Evolutionary conservation across 768 basidiomycete genomes (phyloP), one percentile per base, ranked within the genome.

Genomic region (Suillus americanus): DNA sequence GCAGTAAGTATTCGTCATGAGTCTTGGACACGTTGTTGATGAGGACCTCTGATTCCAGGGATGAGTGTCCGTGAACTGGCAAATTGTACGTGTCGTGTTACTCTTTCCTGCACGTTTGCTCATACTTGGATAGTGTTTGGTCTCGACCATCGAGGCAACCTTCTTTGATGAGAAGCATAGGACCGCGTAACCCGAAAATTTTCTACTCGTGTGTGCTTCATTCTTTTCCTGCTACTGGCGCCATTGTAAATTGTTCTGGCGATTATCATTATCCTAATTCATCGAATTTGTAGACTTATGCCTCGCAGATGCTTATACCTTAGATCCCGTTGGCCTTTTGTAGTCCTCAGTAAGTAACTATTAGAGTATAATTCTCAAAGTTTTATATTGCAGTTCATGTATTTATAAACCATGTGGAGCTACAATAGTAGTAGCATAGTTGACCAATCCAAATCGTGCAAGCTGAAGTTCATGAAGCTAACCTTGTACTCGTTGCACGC

Each of bases 1-100:
- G 82, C 40, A 75, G 84, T 82, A 71, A 79, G 82, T 80, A 51
- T 13, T 40, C 45, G 40, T n/a, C 2, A 28, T 64, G 60, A 46
- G 59, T 33, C 59, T 53, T 16, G 20, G 8, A 18, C 18, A 41
- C 25, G 38, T 56, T 20, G 0, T 43, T 66, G 5, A n/a, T 40
- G 46, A 54, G 63, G 23, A 65, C 48, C 16, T 66, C 55, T 62
- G 13, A n/a, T n/a, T n/a, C n/a, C 61, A 82, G 81, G 76, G 51
- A 68, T 86, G 43, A 79, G 78, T 59, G 84, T 86, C 48, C 78
- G 79, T 62, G 82, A 87, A 68, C 78, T 87, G 18, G 85, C 80
- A 3, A 81, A 79, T 64, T 67, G 75, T 77, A 63, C 56, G 75
- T 62, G 6, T 2, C 18, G 10, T 35, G 3, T 20, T 46, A n/a